A percentile compares a stretch with the other conserved stretches of the same genome.
These are phyloP conservation scores for Colletotrichum noveboracense DNA, from an alignment of 2,329 filamentous ascomycete genomes.

Conservation along the genomic window DNA sequence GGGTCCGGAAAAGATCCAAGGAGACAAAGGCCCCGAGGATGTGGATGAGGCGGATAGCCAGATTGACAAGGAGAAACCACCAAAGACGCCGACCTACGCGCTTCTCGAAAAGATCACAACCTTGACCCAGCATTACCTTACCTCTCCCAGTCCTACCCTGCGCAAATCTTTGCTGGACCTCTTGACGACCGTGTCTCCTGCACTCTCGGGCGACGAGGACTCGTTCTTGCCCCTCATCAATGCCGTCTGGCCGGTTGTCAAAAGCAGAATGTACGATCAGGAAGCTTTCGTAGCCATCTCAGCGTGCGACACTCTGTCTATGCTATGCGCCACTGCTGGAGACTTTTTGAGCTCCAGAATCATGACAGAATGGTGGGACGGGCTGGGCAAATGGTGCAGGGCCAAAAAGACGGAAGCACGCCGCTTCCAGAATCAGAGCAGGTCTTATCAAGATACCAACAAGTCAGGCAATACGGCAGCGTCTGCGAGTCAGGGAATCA, in stretches of 20 bases:
- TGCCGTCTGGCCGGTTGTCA: constrained; percentile 85
- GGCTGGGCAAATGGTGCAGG: constrained; percentile 55
- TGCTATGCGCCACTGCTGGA: constrained; percentile 75
- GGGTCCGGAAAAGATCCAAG: constrained; percentile 18
- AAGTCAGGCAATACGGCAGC: not conserved
- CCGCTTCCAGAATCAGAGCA: not conserved
- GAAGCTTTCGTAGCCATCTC: constrained; percentile 74
- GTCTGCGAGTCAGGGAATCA: constrained; percentile 17
- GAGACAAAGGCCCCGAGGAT: constrained; percentile 27
- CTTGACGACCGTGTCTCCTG: constrained; percentile 72
- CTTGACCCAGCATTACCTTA: constrained; percentile 89
- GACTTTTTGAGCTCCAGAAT: constrained; percentile 82
- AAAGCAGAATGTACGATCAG: constrained; percentile 68
- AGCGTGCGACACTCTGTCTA: constrained; percentile 71
- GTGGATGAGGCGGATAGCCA: constrained; percentile 18
- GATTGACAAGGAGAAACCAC: constrained; percentile 54
- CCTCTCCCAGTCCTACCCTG: constrained; percentile 80
- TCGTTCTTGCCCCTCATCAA: constrained; percentile 89
- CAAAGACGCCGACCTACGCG: constrained; percentile 80
- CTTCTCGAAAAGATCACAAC: constrained; percentile 82
- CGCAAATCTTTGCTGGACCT: constrained; percentile 80
- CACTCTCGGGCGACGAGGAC: constrained; percentile 78
- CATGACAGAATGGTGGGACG: constrained; percentile 71
- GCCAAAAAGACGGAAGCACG: constrained; percentile 45
- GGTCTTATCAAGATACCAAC: not conserved